Evolutionary conservation across 192 early-diverging fungal genomes (phyloP).

Genomic region (Coemansia sp.): DNA sequence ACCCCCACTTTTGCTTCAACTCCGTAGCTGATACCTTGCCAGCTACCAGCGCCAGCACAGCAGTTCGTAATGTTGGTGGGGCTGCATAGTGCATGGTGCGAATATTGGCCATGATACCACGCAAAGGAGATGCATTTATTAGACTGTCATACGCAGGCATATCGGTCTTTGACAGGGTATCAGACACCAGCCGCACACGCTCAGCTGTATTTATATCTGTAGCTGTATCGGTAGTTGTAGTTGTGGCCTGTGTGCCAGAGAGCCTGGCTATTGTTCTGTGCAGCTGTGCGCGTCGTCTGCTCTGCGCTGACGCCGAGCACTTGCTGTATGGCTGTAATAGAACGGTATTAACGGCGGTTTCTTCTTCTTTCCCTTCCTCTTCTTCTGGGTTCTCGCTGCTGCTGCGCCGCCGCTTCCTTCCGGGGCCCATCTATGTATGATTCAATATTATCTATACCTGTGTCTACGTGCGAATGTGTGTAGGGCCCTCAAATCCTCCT

Average conservation of each 20-base stretch:
- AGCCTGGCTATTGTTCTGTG: neutral
- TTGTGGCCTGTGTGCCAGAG: neutral
- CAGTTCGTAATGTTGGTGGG: conserved; percentile 8
- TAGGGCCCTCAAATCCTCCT: no score
- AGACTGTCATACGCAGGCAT: neutral
- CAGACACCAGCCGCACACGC: conserved; percentile 17
- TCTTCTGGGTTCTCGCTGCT: neutral
- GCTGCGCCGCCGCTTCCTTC: neutral
- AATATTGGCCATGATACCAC: conserved; percentile 21
- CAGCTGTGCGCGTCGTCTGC: conserved; percentile 32
- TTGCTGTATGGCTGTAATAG: conserved; percentile 15
- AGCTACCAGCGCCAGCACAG: conserved; percentile 29
- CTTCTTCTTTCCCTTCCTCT: no score
- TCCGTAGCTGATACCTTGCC: conserved; percentile 16
- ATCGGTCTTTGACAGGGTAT: conserved; percentile 10
- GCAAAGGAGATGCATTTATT: conserved; percentile 1
- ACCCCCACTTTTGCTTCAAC: conserved; percentile 16
- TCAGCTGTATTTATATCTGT: neutral
- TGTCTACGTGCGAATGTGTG: no score
- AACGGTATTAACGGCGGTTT: neutral
- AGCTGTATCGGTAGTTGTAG: no score
- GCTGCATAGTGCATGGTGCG: conserved; percentile 17
- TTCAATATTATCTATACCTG: no score
- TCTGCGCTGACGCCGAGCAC: conserved; percentile 28
- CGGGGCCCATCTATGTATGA: neutral